Evolutionary conservation across 371 early-diverging fungal species (phyloP).

Genomic region (Mortierella sp.): DNA sequence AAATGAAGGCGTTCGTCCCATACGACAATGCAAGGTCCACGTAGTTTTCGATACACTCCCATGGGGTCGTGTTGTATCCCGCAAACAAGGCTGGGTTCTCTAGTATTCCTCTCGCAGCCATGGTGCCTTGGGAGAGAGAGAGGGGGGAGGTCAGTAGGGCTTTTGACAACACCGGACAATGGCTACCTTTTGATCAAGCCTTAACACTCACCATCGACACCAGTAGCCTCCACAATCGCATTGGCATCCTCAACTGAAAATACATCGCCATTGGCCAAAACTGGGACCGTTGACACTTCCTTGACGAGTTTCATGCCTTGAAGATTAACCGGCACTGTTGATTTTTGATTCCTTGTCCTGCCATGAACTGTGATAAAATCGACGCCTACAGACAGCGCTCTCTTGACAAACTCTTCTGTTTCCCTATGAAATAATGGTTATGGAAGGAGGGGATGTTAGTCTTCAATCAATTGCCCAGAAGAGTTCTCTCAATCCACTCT

Average conservation of each 20-base stretch:
- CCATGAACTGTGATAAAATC: constrained; percentile 88
- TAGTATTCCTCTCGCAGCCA: constrained; percentile 90
- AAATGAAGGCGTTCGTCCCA: constrained; percentile 86
- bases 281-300: constrained; percentile 76
- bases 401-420: constrained; percentile 81
- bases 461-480: constrained; percentile 1
- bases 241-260: constrained; percentile 77
- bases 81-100: constrained; percentile 91
- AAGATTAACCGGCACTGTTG: constrained; percentile 78
- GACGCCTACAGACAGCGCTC: constrained; percentile 80
- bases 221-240: constrained; percentile 72
- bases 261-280: constrained; percentile 86
- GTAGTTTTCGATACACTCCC: constrained; percentile 82
- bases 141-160: too few species aligned
- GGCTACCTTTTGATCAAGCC: too few species aligned
- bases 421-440: constrained; percentile 56
- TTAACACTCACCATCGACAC: constrained; percentile 80
- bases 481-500: too few species aligned
- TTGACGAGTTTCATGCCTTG: constrained; percentile 81
- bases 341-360: constrained; percentile 79
- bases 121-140: too few species aligned
- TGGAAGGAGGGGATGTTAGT: not conserved
- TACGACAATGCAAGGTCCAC: constrained; percentile 80
- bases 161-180: too few species aligned
- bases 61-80: constrained; percentile 73